Evolutionary conservation across 345 rosid genomes (phyloP), one percentile per base, ranked within the genome.

Genomic region (Schrenkiella parvula): DNA sequence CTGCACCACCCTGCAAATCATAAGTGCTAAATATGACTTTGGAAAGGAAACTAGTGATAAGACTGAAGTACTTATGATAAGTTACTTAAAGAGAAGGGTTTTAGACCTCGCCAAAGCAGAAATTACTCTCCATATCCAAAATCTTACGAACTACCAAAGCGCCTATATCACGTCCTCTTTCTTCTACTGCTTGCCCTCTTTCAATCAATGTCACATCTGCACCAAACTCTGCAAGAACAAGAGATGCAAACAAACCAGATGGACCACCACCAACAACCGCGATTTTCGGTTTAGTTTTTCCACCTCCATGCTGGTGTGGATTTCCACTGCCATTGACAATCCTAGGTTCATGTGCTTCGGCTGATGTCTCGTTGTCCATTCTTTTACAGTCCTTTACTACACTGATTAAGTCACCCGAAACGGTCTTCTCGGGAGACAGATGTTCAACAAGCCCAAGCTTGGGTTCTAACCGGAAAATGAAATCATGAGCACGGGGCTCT

Each of bases 1-100:
- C 99, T 91, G 99, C 99, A 88, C 96, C 97, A 87, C 99, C 99
- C 99, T 93, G 99, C 87, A 64, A 84, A 47, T 46, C 79, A 89
- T 89, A 89, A 88, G 95, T 88, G 79, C 93, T 87, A 79, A 50
- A 65, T 50, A 77, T 71, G 39, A 71, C 64, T 59, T 22, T 57
- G 53, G 52, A 29, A 44, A 58, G 46, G 4, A 52, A 73, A 43
- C 69, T 2, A 59, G 41, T 12, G 21, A 66, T 10, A 51, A 64
- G 6, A 13, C 18, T 41, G 2, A 64, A 55, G 22, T 44, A 53
- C 29, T n/a, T 63, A 22, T 57, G 66, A 38, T 21, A 11, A 28
- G 26, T 6, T 66, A 56, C 15, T 56, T 9, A 35, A 51, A 52
- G 56, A 70, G 31, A 43, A 68, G 35, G 57, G 34, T 76, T 66